Base-by-base conservation (phyloP, 371 early-diverging fungal species). In the Mortierella sp. region DNA sequence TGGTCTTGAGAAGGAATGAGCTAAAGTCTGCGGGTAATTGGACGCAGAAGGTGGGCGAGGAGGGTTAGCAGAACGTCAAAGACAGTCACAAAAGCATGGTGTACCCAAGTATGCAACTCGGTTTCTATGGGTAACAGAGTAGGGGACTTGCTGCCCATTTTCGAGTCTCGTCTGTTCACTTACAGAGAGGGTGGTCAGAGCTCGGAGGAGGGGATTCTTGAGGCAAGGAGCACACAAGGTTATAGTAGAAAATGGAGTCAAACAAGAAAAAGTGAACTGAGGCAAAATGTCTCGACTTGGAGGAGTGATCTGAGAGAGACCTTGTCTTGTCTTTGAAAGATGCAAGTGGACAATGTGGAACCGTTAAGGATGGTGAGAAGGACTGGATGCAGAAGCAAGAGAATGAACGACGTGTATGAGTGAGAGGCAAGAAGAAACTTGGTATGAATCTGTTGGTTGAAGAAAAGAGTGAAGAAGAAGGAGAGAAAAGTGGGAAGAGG, bases 251-350 rank as follows among this genome's bases (percentile, higher is more conserved):
- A n/a, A n/a, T n/a, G n/a, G n/a, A n/a, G n/a, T n/a, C n/a, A n/a
- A n/a, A n/a, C n/a, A n/a, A n/a, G n/a, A n/a, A n/a, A 28, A 37
- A 52, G 39, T 52, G 52, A 52, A 52, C 19, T 52, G 39, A 50
- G 31, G 50, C 37, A 34, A n/a, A 4, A n/a, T 52, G 34, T 52
- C 39, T 52, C 24, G 43, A 17, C 9, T 9, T 43, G 43, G 21
- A 43, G 37, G 14, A 8, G 37, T 15, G 43, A 43, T 43, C 43
- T 43, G 43, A 43, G 21, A n/a, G 21, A 21, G 21, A 43, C 19
- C 19, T 43, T 43, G 43, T 43, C 31, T 50, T 50, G 50, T 28
- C 32, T 37, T 31, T 19, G 31, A 21, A 31, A 23, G 28, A 21
- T 24, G 50, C 11, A 30, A 24, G 19, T n/a, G 17, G 28, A 34